Evolutionary conservation across 177 flowering plant species (phyloP).

Genomic region (Vitis hybrid): DNA sequence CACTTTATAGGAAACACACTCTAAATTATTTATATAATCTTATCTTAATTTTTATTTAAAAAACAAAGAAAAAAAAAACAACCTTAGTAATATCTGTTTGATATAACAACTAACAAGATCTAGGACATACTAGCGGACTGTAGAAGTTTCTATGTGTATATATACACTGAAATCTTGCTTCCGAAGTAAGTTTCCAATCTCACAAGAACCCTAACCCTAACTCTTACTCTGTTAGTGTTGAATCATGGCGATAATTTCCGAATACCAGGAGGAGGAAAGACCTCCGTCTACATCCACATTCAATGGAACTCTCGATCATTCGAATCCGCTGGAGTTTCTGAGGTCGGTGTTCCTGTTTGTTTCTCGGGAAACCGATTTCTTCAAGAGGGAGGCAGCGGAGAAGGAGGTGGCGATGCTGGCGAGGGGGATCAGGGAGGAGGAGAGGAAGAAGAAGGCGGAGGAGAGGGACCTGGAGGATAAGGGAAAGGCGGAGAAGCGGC

Average conservation of each 20-base stretch:
- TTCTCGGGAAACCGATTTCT: conserved; percentile 47
- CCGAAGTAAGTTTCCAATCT: neutral
- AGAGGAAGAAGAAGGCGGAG: conserved; percentile 21
- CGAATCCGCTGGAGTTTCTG: conserved; percentile 52
- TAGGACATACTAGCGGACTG: neutral
- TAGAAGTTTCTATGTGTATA: neutral
- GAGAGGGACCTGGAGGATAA: conserved; percentile 24
- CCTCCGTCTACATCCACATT: conserved; percentile 8
- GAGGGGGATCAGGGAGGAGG: conserved; percentile 31
- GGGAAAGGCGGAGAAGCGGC: conserved; percentile 18
- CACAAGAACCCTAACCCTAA: neutral
- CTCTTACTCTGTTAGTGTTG: neutral
- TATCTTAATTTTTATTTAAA: too few species aligned
- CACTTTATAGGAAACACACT: too few species aligned
- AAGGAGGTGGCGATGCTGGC: conserved; percentile 45
- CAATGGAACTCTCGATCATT: conserved; percentile 42
- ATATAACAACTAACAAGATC: neutral
- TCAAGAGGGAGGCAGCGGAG: conserved; percentile 43
- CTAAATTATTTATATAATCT: too few species aligned
- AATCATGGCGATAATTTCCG: conserved; percentile 74
- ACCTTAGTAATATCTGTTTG: rapidly evolving
- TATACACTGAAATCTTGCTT: neutral
- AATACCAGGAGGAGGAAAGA: conserved; percentile 45
- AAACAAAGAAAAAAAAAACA: too few species aligned
- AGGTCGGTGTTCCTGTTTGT: conserved; percentile 57